phyloP scores from a whole-genome alignment of 202 grass and related monocot genomes.

The Saccharum hybrid region DNA sequence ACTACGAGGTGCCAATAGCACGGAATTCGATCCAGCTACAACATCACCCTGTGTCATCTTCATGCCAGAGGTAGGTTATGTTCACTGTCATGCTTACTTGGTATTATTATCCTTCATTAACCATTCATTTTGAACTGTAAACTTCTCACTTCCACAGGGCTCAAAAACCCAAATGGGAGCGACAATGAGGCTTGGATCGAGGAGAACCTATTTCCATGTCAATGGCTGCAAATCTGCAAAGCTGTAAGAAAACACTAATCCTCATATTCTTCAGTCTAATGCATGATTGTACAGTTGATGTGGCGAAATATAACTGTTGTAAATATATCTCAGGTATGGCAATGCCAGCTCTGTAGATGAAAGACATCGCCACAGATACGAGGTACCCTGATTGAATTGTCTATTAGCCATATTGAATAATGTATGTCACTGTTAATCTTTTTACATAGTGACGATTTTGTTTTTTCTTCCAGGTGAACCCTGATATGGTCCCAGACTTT shows the following conservation, averaged over 20 bases:
- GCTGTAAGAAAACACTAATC: slow-evolving; percentile 61
- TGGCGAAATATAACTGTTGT: slow-evolving; percentile 30
- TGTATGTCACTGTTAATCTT: neutral
- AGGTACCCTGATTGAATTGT: slow-evolving; percentile 54
- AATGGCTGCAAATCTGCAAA: slow-evolving; percentile 72
- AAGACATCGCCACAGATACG: slow-evolving; percentile 95
- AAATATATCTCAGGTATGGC: slow-evolving; percentile 66
- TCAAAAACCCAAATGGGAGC: slow-evolving; percentile 95
- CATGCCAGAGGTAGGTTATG: slow-evolving; percentile 90
- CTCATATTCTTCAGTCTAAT: neutral
- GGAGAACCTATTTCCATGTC: slow-evolving; percentile 75
- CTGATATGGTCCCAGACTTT: slow-evolving; percentile 78
- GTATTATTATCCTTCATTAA: slow-evolving; percentile 16
- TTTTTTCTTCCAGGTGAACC: slow-evolving; percentile 75
- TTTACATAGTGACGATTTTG: slow-evolving; percentile 24
- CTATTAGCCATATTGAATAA: neutral
- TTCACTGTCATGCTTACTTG: slow-evolving; percentile 24
- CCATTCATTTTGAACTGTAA: slow-evolving; percentile 38
- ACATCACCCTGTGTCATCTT: slow-evolving; percentile 79
- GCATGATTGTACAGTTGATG: neutral
- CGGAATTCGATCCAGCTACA: slow-evolving; percentile 82
- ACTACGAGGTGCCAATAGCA: slow-evolving; percentile 81
- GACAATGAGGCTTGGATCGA: slow-evolving; percentile 96
- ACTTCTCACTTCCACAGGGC: slow-evolving; percentile 55
- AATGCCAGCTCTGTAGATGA: slow-evolving; percentile 70